These are phyloP conservation scores for Ormosia semicastrata DNA, from an alignment of 306 rosid species.

Conservation along the genomic window DNA sequence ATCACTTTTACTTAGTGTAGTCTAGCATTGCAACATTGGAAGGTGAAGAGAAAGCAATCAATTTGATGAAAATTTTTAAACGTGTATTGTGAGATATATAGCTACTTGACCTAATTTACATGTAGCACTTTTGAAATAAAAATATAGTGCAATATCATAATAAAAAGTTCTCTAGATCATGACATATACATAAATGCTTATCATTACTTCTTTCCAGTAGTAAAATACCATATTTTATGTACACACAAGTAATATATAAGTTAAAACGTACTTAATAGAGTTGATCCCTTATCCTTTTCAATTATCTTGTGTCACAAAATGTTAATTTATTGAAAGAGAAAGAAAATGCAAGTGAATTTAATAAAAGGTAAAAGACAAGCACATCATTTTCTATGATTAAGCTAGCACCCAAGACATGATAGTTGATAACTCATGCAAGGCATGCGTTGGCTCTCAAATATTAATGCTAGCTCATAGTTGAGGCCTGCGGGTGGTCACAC, in stretches of 20 bases:
- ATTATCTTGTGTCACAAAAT: slow-evolving; percentile 11
- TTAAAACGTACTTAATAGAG: background rate
- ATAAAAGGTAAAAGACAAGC: slow-evolving; percentile 24
- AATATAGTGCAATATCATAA: background rate
- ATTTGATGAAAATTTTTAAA: background rate
- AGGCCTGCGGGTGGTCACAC: slow-evolving; percentile 28
- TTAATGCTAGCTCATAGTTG: slow-evolving; percentile 10
- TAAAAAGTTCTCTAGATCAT: background rate
- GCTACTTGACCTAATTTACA: background rate
- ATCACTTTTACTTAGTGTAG: background rate
- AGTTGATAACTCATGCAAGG: slow-evolving; percentile 50
- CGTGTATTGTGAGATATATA: background rate
- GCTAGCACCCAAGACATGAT: slow-evolving; percentile 30
- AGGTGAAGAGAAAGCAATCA: background rate
- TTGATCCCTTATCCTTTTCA: slow-evolving; percentile 3
- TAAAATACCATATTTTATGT: slow-evolving; percentile 11
- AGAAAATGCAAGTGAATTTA: slow-evolving; percentile 19
- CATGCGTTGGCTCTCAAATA: slow-evolving; percentile 41
- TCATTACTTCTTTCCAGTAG: slow-evolving; percentile 15
- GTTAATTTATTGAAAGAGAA: slow-evolving; percentile 9
- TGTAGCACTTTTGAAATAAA: background rate
- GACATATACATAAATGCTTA: background rate
- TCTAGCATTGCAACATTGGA: background rate
- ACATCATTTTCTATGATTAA: slow-evolving; percentile 38
- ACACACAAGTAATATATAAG: background rate